A percentile compares a stretch with the other conserved stretches of the same genome.
Evolutionary conservation across 139 green algal genomes (phyloP).

Genomic region (Coelastrella sp.): DNA sequence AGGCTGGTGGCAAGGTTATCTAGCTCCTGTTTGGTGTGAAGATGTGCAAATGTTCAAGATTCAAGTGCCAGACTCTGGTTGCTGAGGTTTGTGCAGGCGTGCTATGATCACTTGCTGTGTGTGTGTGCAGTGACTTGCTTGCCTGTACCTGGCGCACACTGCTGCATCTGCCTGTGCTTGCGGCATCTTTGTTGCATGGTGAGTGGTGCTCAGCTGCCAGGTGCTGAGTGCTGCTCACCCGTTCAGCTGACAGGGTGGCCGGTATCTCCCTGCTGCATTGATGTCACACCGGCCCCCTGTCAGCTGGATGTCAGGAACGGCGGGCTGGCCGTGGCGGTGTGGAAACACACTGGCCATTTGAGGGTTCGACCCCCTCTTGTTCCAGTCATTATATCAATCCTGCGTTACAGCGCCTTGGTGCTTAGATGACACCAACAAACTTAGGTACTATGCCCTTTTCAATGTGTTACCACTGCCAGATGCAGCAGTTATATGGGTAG

Average conservation of each 20-base stretch:
- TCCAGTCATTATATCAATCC: background rate
- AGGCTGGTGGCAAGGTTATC: no score
- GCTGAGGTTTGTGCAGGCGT: background rate
- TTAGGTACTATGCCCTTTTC: no score
- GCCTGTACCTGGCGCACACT: background rate
- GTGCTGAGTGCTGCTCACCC: conserved; percentile 18
- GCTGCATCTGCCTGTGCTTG: background rate
- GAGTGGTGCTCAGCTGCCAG: conserved; percentile 10
- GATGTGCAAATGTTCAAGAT: no score
- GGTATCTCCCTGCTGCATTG: background rate
- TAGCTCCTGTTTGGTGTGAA: no score
- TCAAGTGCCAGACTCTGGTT: no score
- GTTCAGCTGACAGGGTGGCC: conserved; percentile 26
- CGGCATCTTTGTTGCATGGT: conserved; percentile 20
- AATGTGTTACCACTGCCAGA: no score
- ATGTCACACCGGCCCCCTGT: conserved; percentile 1
- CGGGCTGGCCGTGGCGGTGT: conserved; percentile 10
- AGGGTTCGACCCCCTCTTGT: background rate
- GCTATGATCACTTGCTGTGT: background rate
- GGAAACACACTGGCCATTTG: background rate
- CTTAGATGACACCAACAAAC: no score
- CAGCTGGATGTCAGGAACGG: conserved; percentile 34
- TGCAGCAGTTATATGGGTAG: no score
- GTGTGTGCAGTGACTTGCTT: background rate
- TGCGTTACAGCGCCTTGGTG: no score